Evolutionary conservation across 306 rosid species (phyloP).

Genomic region (Alnus rubra): DNA sequence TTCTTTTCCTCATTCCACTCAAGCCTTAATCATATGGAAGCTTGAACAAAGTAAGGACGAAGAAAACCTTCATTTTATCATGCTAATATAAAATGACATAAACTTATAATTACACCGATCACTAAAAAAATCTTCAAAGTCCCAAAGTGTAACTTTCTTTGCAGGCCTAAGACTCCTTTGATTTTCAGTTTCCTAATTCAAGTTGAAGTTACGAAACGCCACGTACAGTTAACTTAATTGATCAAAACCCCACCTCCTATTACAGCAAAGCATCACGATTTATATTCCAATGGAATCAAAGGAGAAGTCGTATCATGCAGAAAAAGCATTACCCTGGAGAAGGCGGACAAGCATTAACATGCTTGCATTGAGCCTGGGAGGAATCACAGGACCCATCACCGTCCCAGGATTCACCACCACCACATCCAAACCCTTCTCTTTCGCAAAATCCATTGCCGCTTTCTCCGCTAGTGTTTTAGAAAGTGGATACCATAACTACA

Average conservation of each 20-base stretch:
- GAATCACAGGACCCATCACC: slow-evolving; percentile 76
- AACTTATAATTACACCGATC: background rate
- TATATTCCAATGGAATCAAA: background rate
- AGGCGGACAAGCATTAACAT: slow-evolving; percentile 77
- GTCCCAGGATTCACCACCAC: slow-evolving; percentile 94
- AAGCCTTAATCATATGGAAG: background rate
- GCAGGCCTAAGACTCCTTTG: background rate
- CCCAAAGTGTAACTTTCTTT: background rate
- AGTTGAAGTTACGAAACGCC: background rate
- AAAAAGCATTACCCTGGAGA: slow-evolving; percentile 58
- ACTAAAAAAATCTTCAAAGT: too few relatives aligned
- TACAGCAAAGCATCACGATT: background rate
- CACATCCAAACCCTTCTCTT: slow-evolving; percentile 79
- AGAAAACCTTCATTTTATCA: background rate
- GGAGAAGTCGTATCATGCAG: background rate
- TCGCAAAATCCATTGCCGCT: slow-evolving; percentile 81
- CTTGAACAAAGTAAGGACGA: background rate
- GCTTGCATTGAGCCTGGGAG: slow-evolving; percentile 82
- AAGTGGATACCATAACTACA: slow-evolving; percentile 84
- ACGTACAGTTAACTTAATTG: background rate
- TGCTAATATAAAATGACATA: background rate
- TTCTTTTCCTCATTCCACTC: background rate
- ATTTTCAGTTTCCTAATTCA: background rate
- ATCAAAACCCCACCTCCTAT: background rate
- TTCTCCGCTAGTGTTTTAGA: slow-evolving; percentile 89